phyloP scores from a whole-genome alignment of 2,329 filamentous ascomycete species.

The Talaromyces marneffei region DNA sequence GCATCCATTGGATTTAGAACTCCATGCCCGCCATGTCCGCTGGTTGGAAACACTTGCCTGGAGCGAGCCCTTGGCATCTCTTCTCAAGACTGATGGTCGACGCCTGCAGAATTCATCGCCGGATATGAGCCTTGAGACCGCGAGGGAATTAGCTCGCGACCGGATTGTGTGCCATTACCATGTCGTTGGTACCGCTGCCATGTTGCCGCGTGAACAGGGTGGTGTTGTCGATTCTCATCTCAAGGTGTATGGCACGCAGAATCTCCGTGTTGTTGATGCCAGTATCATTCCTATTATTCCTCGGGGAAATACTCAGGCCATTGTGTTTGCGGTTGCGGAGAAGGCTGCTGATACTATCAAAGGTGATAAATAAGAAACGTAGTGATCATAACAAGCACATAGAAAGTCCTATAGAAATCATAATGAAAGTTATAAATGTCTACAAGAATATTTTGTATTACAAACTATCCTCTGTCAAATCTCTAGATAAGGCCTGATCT shows the following conservation, averaged over 20 bases:
- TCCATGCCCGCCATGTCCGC: background rate
- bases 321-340: slow-evolving; percentile 23
- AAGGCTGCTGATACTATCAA: slow-evolving; percentile 29
- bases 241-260: slow-evolving; percentile 34
- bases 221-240: slow-evolving; percentile 23
- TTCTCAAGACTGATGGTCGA: background rate
- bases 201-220: slow-evolving; percentile 17
- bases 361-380: slow-evolving; percentile 21
- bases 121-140: slow-evolving; percentile 10
- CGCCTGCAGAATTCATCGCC: background rate
- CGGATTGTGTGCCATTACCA: slow-evolving; percentile 6
- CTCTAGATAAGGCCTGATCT: too few species aligned
- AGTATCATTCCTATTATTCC: slow-evolving; percentile 15
- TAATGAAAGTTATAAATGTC: too few species aligned
- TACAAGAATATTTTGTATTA: too few species aligned
- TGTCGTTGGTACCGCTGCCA: slow-evolving; percentile 16
- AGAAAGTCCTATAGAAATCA: too few species aligned
- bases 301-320: slow-evolving; percentile 17
- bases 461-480: too few species aligned
- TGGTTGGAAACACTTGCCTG: background rate
- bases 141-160: background rate
- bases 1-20: slow-evolving; percentile 40
- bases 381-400: too few species aligned
- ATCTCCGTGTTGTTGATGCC: slow-evolving; percentile 19
- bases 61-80: background rate